phyloP scores from a whole-genome alignment of 2,329 filamentous ascomycete genomes.

The Myriangium duriaei region DNA sequence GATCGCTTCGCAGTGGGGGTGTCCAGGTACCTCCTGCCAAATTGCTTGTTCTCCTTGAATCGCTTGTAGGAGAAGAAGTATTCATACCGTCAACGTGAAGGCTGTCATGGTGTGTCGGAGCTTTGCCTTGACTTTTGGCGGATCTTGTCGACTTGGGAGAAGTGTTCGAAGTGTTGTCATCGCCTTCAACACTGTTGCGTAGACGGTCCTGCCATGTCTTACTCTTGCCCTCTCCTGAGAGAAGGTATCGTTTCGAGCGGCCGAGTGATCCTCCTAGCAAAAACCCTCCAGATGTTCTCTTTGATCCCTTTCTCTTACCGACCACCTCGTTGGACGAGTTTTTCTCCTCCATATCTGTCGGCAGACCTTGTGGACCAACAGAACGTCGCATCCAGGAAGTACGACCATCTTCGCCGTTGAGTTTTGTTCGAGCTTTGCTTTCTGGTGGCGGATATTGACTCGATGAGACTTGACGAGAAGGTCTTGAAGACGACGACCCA shows the following conservation, averaged over 20 bases:
- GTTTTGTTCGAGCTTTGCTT: neutral
- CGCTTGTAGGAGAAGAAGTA: neutral
- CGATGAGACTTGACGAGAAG: neutral
- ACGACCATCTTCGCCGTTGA: neutral
- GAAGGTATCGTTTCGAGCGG: neutral
- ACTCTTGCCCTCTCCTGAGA: neutral
- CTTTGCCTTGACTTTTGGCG: slow-evolving; percentile 5
- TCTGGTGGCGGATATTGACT: neutral
- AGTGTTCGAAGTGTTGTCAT: neutral
- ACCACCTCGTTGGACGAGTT: neutral
- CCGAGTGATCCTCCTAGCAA: slow-evolving; percentile 6
- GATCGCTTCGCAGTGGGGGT: slow-evolving; percentile 1
- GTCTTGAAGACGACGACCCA: neutral
- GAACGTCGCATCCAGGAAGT: neutral
- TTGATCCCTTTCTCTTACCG: neutral
- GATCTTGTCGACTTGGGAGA: slow-evolving; percentile 5
- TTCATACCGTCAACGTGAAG: neutral
- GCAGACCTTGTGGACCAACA: neutral
- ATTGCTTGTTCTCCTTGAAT: neutral
- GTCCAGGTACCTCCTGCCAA: neutral
- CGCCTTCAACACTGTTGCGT: neutral
- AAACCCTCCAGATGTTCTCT: slow-evolving; percentile 7
- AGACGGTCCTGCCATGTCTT: slow-evolving; percentile 1
- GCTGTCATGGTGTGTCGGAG: neutral
- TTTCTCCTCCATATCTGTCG: neutral